Percentiles rank a stretch among this genome's conserved stretches.
Conservation (phyloP, 305 asterid genomes). For the Fraxinus angustifolia region DNA sequence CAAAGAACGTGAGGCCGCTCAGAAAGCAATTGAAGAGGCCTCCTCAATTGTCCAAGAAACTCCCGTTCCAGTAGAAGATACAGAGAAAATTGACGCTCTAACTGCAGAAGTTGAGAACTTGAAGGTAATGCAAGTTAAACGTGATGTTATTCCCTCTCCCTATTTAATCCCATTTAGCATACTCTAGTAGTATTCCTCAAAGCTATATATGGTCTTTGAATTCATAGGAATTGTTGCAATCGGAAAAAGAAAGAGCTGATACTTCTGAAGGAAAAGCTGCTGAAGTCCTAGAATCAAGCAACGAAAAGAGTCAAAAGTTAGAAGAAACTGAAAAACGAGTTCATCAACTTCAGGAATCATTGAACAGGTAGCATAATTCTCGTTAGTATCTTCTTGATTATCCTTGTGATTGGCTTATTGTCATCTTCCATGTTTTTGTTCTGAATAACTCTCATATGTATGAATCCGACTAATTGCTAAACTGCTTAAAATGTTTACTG, state of each 20-base stretch:
- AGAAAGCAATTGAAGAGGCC: slow-evolving; percentile 69
- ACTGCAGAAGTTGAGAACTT: slow-evolving; percentile 62
- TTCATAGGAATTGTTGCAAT: slow-evolving; percentile 52
- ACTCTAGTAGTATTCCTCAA: background rate
- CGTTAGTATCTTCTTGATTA: slow-evolving; percentile 8
- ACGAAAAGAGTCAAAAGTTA: slow-evolving; percentile 71
- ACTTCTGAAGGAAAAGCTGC: slow-evolving; percentile 57
- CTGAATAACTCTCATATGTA: slow-evolving; percentile 5
- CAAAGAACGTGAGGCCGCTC: slow-evolving; percentile 63
- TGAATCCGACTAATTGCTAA: background rate
- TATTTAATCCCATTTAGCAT: slow-evolving; percentile 3
- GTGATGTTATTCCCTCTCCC: slow-evolving; percentile 3
- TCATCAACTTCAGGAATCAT: slow-evolving; percentile 80
- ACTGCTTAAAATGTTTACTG: background rate
- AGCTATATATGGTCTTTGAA: slow-evolving; percentile 18
- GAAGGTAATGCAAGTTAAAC: slow-evolving; percentile 49
- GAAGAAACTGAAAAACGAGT: slow-evolving; percentile 84
- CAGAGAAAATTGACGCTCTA: slow-evolving; percentile 64
- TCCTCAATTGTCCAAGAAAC: slow-evolving; percentile 55
- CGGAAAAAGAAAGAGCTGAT: slow-evolving; percentile 79
- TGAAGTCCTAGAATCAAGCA: slow-evolving; percentile 62
- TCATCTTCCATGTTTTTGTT: slow-evolving; percentile 6
- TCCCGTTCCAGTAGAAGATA: slow-evolving; percentile 75
- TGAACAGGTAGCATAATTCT: slow-evolving; percentile 63
- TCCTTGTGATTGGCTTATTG: background rate